Evolutionary conservation across 2,329 filamentous ascomycete genomes (phyloP), one percentile per base, ranked within the genome.

Genomic region (Penicillium polonicum): DNA sequence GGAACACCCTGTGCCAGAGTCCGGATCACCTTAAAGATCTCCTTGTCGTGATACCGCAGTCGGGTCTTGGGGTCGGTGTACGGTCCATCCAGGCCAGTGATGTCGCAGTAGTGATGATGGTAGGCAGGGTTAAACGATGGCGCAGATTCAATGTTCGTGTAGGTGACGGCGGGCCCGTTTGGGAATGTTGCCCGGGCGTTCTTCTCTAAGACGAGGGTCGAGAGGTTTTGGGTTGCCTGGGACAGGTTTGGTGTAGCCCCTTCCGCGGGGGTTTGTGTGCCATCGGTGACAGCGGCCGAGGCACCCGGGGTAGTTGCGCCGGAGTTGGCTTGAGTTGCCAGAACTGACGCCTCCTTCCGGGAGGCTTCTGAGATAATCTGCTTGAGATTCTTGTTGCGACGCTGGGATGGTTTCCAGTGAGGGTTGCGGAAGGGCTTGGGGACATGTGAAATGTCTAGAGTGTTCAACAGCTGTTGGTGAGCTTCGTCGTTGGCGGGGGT

Each of bases 361-460:
- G 90, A 86, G 13, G 89, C 90, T 70, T 99, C 94, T 59, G 91
- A 89, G 60, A 99, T 83, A 61, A 99, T 94, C 68, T 96, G 91
- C 77, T 97, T 97, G 77, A 97, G 88, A 76, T 96, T 97, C 82
- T 99, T 99, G 85, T 99, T 99, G 76, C 94, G 91, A 51, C 94
- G 92, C 76, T 92, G 89, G 65, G 93, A 91, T 17, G 94, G 91
- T 71, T 90, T 92, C 94, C 94, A 99, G 73, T 86, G 80, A 3
- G 89, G 82, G 72, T 92, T 96, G 75, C 93, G 92, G 82, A 97
- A 99, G 70, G 87, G 89, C 78, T 95, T 96, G 68, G 87, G 87
- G 71, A 90, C 85, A 59, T 87, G 85, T 74, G 94, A 88, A 70
- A 97, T 91, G 80, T 99, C 94, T 70, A 97, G 90, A 73, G 90